These are phyloP conservation scores for Mycogone perniciosa DNA, from an alignment of 2,329 filamentous ascomycete species.

Conservation along the genomic window DNA sequence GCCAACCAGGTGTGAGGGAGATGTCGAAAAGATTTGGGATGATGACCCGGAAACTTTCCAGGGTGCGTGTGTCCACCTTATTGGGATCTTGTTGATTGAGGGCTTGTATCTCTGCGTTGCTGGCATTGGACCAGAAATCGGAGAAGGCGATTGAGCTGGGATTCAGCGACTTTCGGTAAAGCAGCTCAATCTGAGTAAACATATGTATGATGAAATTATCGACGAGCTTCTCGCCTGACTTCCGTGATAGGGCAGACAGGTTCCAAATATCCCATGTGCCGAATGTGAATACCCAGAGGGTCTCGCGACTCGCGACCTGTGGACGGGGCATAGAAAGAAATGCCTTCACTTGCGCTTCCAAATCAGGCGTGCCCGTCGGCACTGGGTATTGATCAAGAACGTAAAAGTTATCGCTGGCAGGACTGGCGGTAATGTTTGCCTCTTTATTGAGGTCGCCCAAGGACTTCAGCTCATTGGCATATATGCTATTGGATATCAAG, in stretches of 20 bases:
- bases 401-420: constrained; percentile 39
- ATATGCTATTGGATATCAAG: constrained; percentile 49
- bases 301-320: constrained; percentile 34
- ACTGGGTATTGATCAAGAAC: constrained; percentile 37
- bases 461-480: constrained; percentile 36
- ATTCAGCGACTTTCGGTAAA: constrained; percentile 40
- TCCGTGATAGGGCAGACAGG: constrained; percentile 40
- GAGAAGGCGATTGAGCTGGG: constrained; percentile 40
- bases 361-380: constrained; percentile 32
- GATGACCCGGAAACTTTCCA: constrained; percentile 43
- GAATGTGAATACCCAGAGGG: constrained; percentile 46
- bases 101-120: constrained; percentile 20
- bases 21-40: constrained; percentile 48
- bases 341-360: constrained; percentile 37
- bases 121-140: constrained; percentile 31
- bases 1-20: constrained; percentile 49
- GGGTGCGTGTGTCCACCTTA: constrained; percentile 22
- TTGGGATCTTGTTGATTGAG: constrained; percentile 20
- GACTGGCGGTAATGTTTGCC: constrained; percentile 25
- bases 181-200: constrained; percentile 39
- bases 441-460: constrained; percentile 28
- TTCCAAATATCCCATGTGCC: constrained; percentile 52
- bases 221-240: constrained; percentile 31
- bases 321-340: constrained; percentile 39
- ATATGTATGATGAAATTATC: constrained; percentile 33